Base-by-base conservation (phyloP, 306 rosid species). In the Vachellia collinsii region DNA sequence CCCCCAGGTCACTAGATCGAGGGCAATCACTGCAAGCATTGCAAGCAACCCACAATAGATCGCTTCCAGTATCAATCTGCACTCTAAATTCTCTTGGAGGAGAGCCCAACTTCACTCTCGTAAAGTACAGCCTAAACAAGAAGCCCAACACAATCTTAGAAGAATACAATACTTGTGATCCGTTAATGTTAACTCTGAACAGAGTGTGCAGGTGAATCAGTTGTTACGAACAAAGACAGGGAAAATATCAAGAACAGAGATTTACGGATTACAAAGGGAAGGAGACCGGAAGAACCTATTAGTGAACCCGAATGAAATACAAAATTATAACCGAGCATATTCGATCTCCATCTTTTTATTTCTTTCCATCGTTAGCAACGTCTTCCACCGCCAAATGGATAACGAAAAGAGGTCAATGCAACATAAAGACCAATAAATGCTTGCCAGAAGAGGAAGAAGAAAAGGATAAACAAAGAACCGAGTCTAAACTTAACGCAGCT, bases 1-100 rank as follows among this genome's bases (percentile, higher is more conserved):
- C 99, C 79, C 99, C 98, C 3, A 95, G 92, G 68, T 84, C 90
- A 85, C 99, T 95, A 64, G 96, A 77, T 70, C 87, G 90, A 77
- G 98, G 99, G 76, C 98, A 93, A 82, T 94, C 87, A 44, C 83
- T 88, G 89, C 99, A 95, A 66, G 98, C 80, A 81, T 83, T 89
- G 89, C 99, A 91, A 79, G 89, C 92, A 70, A 95, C 88, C 99
- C 99, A 95, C 90, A 95, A 88, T 79, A 92, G 88, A 70, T 95
- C 99, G 69, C 99, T 95, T 74, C 99, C 98, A 2, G 98, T 91
- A 80, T 93, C 99, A 75, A 95, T 92, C 89, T 93, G 96, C 58
- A 95, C 99, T 46, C 86, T 91, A 82, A 90, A 95, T 83, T 95
- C 98, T 83, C 67, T 90, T 6, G 98, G 97, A 51, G 97, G 99